Evolutionary conservation across 2,329 filamentous ascomycete species (phyloP).

Genomic region (Neofusicoccum ribis): DNA sequence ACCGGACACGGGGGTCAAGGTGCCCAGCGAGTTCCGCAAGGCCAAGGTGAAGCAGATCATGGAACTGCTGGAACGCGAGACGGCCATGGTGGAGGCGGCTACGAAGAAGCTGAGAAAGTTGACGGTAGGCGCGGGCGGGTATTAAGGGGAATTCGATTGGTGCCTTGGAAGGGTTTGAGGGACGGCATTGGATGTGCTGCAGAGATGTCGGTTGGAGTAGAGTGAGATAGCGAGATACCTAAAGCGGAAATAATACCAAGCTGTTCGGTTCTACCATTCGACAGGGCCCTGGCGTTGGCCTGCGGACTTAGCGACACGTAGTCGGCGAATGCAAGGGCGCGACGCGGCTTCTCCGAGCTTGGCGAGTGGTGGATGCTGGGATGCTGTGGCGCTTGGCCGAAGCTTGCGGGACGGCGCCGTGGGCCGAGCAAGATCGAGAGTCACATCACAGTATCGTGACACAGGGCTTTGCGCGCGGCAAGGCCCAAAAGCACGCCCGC

Average conservation of each 20-base stretch:
- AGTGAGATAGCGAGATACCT: not conserved
- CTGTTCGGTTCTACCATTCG: not conserved
- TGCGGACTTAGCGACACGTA: conserved; percentile 10
- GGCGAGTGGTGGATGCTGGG: not conserved
- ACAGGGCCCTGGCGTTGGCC: not conserved
- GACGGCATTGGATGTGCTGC: not conserved
- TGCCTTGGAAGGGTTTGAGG: conserved; percentile 3
- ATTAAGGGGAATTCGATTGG: conserved; percentile 1
- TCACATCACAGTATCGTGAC: conserved; percentile 16
- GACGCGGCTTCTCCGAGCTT: not conserved
- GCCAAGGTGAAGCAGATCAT: conserved; percentile 37
- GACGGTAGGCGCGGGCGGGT: conserved; percentile 8
- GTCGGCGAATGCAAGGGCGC: not conserved
- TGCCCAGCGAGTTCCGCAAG: conserved; percentile 36
- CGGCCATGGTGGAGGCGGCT: conserved; percentile 35
- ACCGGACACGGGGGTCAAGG: conserved; percentile 24
- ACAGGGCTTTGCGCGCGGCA: conserved; percentile 8
- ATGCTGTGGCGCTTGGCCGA: conserved; percentile 1
- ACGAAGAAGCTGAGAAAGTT: conserved; percentile 30
- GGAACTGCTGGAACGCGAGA: conserved; percentile 34
- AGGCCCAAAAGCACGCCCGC: not conserved
- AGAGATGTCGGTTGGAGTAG: not conserved
- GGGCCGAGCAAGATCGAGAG: not conserved
- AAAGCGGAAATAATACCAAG: conserved; percentile 18
- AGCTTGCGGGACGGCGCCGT: not conserved